Conservation (phyloP, 441 rosid genomes). For the Jatropha multifida region DNA sequence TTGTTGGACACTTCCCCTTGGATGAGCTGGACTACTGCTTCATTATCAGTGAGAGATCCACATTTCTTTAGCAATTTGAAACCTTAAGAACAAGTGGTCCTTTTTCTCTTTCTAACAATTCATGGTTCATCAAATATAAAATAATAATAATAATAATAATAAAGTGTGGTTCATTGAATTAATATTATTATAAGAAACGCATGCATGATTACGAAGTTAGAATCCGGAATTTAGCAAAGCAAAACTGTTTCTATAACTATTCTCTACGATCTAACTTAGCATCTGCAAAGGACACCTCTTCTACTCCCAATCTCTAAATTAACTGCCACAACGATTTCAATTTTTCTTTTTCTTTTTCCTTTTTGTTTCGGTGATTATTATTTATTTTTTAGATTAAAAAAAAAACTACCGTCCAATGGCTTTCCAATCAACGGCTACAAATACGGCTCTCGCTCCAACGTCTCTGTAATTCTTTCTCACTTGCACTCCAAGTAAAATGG, state of each 20-base stretch:
- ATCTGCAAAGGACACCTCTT: neutral
- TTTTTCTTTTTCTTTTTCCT: neutral
- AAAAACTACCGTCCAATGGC: neutral
- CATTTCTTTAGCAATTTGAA: no score
- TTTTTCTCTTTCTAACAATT: no score
- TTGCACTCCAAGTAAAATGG: constrained; percentile 25
- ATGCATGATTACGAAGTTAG: neutral
- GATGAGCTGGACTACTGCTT: no score
- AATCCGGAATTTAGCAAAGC: neutral
- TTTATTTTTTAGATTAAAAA: neutral
- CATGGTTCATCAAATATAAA: no score
- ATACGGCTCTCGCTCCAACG: neutral
- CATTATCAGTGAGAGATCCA: no score
- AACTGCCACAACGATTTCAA: neutral
- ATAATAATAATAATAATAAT: no score
- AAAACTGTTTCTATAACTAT: no score
- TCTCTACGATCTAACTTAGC: no score
- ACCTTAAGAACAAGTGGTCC: no score
- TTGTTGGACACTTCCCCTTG: no score
- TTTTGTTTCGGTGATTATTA: neutral
- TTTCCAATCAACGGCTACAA: constrained; percentile 8
- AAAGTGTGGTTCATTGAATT: no score
- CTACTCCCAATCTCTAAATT: neutral
- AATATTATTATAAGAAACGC: neutral
- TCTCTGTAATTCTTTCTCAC: neutral